Conservation (phyloP, 192 early-diverging fungal species). For the Thamnidium elegans region DNA sequence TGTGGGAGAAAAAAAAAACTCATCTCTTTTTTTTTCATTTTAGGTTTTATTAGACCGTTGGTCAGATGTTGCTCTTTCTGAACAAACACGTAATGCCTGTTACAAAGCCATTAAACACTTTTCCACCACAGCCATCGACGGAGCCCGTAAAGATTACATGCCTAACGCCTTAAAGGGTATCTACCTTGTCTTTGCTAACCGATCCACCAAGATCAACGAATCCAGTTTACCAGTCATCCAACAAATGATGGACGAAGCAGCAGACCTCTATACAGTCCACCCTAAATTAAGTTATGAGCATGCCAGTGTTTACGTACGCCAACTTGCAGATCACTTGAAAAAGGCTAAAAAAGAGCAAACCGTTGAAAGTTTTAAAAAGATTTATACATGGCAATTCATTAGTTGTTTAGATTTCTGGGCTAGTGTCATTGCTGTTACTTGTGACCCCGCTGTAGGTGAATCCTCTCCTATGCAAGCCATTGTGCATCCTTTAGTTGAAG, state of each 20-base stretch:
- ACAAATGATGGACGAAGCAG: constrained; percentile 87
- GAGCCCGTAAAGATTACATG: constrained; percentile 16
- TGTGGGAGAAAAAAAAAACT: neutral
- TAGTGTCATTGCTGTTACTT: constrained; percentile 71
- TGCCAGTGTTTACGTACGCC: constrained; percentile 85
- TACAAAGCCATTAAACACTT: constrained; percentile 63
- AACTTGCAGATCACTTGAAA: constrained; percentile 85
- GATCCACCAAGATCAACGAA: constrained; percentile 66
- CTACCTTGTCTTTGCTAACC: constrained; percentile 75
- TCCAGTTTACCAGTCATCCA: constrained; percentile 73
- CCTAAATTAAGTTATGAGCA: constrained; percentile 79
- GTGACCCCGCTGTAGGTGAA: constrained; percentile 36
- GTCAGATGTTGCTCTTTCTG: constrained; percentile 48
- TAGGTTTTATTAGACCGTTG: constrained; percentile 53
- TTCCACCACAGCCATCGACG: constrained; percentile 18
- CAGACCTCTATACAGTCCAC: constrained; percentile 81
- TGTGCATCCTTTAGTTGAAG: constrained; percentile 83
- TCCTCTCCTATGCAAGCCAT: constrained; percentile 52
- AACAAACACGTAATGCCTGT: constrained; percentile 68
- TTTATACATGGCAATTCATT: constrained; percentile 97
- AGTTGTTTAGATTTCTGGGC: constrained; percentile 88
- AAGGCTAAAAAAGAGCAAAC: constrained; percentile 80
- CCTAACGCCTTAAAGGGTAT: constrained; percentile 64
- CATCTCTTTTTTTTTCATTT: neutral
- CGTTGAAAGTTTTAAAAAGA: constrained; percentile 79